phyloP scores from a whole-genome alignment of 768 basidiomycete species.

The Russula brevipes region DNA sequence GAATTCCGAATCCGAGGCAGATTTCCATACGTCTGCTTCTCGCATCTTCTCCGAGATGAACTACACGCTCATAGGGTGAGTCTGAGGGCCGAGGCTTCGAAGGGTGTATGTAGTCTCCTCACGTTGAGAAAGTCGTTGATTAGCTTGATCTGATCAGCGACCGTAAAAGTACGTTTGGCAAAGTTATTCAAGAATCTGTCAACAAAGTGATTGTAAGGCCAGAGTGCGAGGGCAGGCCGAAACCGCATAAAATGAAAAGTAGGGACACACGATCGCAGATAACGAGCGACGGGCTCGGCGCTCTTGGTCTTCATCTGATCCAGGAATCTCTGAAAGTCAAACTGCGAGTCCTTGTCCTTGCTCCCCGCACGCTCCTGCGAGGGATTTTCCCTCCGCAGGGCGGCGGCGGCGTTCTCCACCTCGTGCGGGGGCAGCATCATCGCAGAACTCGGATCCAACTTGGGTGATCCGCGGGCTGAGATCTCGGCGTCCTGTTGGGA shows the following conservation, averaged over 20 bases:
- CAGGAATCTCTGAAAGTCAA: conserved; percentile 93
- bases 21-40: conserved; percentile 76
- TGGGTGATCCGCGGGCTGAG: conserved; percentile 18
- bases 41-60: conserved; percentile 91
- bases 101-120: conserved; percentile 29
- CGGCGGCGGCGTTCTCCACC: conserved; percentile 3
- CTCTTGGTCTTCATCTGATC: conserved; percentile 87
- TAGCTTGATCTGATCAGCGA: conserved; percentile 90
- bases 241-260: background rate
- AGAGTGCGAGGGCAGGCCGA: background rate
- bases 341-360: conserved; percentile 43
- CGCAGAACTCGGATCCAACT: background rate
- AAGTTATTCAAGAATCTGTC: conserved; percentile 94
- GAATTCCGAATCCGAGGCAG: conserved; percentile 74
- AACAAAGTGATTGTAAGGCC: background rate
- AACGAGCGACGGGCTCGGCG: conserved; percentile 92
- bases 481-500: conserved; percentile 12
- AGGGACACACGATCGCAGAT: conserved; percentile 83
- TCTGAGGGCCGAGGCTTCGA: background rate
- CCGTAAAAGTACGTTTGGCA: conserved; percentile 83
- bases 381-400: conserved; percentile 27
- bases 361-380: conserved; percentile 27
- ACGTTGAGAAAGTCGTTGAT: conserved; percentile 92
- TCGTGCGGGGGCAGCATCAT: background rate
- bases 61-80: conserved; percentile 37